Conservation (phyloP, 2,329 filamentous ascomycete species). For the Ceratocystis destructans region DNA sequence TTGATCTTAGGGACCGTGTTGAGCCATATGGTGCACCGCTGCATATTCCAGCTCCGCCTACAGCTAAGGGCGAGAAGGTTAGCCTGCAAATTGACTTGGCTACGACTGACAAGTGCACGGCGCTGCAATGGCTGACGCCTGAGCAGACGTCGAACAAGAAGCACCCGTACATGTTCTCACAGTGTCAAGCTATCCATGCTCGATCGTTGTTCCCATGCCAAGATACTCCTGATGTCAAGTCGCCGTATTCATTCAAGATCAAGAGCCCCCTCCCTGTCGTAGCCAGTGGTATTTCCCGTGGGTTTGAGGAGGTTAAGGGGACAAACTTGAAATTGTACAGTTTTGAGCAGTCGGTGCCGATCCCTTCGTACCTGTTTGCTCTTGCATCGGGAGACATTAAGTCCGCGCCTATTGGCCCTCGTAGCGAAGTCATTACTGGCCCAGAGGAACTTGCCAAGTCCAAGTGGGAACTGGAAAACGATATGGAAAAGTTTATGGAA, state of each 20-base stretch:
- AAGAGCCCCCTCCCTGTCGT: conserved; percentile 79
- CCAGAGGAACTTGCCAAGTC: conserved; percentile 74
- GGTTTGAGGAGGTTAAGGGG: conserved; percentile 33
- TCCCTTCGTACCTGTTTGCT: conserved; percentile 91
- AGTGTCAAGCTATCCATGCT: conserved; percentile 93
- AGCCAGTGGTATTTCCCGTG: conserved; percentile 61
- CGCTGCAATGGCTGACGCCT: conserved; percentile 87
- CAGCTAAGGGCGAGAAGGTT: conserved; percentile 39
- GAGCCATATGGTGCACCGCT: conserved; percentile 66
- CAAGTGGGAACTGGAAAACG: conserved; percentile 81
- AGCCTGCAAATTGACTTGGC: conserved; percentile 53
- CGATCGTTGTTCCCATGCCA: conserved; percentile 92
- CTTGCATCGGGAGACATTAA: conserved; percentile 75
- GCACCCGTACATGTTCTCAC: conserved; percentile 94
- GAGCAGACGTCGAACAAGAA: conserved; percentile 92
- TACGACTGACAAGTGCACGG: conserved; percentile 80
- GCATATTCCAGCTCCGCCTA: conserved; percentile 44
- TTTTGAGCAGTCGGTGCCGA: conserved; percentile 83
- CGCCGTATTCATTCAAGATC: conserved; percentile 82
- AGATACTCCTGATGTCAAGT: conserved; percentile 94
- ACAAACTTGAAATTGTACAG: conserved; percentile 55
- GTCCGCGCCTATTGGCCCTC: conserved; percentile 71
- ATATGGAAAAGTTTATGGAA: conserved; percentile 85
- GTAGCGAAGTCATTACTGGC: conserved; percentile 72
- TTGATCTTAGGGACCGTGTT: conserved; percentile 53